Conservation (phyloP, 2,329 filamentous ascomycete genomes). For the Monilinia fructicola region DNA sequence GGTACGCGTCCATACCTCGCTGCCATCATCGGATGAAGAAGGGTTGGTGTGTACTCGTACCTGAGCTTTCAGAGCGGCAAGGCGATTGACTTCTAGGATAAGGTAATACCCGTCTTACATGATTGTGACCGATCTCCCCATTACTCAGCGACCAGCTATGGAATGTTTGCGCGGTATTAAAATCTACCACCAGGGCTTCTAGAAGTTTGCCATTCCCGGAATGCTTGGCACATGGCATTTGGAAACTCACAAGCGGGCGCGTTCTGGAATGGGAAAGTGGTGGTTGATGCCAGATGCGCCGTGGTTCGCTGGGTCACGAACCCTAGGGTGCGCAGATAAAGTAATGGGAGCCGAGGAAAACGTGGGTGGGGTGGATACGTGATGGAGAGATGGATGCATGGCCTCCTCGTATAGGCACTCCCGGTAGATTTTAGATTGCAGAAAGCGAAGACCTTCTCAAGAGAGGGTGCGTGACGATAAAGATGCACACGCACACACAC, state of each 20-base stretch:
- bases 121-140: background rate
- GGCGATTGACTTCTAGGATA: background rate
- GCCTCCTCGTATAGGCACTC: constrained; percentile 10
- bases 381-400: background rate
- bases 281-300: background rate
- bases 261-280: background rate
- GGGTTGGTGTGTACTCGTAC: background rate
- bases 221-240: background rate
- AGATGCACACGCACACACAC: too few species aligned
- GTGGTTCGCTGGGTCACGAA: background rate
- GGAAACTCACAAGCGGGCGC: background rate
- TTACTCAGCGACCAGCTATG: background rate
- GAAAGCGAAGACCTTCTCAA: too few species aligned
- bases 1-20: constrained; percentile 3
- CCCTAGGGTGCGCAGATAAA: background rate
- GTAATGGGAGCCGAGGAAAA: constrained; percentile 11
- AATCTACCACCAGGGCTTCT: background rate
- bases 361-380: constrained; percentile 14
- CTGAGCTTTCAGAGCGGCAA: constrained; percentile 11
- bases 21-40: background rate
- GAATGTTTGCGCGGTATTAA: background rate
- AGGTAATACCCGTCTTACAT: constrained; percentile 17
- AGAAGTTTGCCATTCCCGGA: background rate
- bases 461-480: too few species aligned
- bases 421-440: background rate